Conservation (phyloP, 768 basidiomycete species). For the Leccinum subtestaceum region DNA sequence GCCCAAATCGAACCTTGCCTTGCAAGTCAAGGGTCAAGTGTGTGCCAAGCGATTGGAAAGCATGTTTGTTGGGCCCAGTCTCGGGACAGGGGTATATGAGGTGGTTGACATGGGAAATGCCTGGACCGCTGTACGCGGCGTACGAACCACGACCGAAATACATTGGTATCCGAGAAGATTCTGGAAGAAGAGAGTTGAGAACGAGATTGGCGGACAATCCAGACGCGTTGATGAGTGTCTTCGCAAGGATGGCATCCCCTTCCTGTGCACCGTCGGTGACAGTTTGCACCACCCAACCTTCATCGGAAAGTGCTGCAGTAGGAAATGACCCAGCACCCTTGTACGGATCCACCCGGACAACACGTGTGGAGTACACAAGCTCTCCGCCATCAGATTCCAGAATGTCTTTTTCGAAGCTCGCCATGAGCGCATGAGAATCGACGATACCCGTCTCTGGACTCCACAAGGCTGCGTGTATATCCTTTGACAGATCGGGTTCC, state of each 20-base stretch:
- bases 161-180: slow-evolving; percentile 59
- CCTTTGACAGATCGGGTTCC: slow-evolving; percentile 77
- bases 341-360: slow-evolving; percentile 81
- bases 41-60: slow-evolving; percentile 85
- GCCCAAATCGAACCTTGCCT: slow-evolving; percentile 86
- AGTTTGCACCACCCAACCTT: slow-evolving; percentile 89
- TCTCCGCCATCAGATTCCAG: slow-evolving; percentile 63
- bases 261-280: slow-evolving; percentile 50
- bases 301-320: slow-evolving; percentile 35
- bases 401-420: slow-evolving; percentile 80
- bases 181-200: slow-evolving; percentile 65
- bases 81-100: slow-evolving; percentile 93
- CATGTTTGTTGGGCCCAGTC: slow-evolving; percentile 51
- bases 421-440: slow-evolving; percentile 82
- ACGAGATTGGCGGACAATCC: slow-evolving; percentile 72
- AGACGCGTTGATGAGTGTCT: slow-evolving; percentile 78
- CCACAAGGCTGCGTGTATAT: slow-evolving; percentile 73
- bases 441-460: slow-evolving; percentile 89
- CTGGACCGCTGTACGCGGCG: slow-evolving; percentile 81
- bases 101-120: slow-evolving; percentile 60
- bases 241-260: slow-evolving; percentile 66
- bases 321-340: slow-evolving; percentile 22
- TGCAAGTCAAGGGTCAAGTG: slow-evolving; percentile 87
- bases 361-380: slow-evolving; percentile 74
- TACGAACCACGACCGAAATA: slow-evolving; percentile 86